phyloP scores from a whole-genome alignment of 2,329 filamentous ascomycete genomes.

The Ceratocystis destructans region DNA sequence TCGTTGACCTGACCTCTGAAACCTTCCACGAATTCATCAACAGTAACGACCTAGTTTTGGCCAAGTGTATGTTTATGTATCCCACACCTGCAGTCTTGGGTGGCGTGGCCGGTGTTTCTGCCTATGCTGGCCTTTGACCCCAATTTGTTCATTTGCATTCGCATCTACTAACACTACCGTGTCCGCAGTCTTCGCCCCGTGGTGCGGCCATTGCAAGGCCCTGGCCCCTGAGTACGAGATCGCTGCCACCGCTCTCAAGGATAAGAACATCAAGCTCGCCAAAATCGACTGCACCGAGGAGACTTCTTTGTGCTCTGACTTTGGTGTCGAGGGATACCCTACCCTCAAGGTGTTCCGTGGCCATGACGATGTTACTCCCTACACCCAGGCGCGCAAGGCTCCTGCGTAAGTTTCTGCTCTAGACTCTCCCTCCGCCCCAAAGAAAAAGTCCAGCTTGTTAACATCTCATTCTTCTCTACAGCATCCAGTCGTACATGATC shows the following conservation, averaged over 20 bases:
- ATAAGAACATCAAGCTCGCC: slow-evolving; percentile 71
- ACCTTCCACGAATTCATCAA: slow-evolving; percentile 79
- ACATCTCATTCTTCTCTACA: slow-evolving; percentile 22
- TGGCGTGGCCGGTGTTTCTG: too few species aligned
- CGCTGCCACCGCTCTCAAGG: slow-evolving; percentile 69
- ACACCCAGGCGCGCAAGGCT: slow-evolving; percentile 81
- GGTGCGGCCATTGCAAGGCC: slow-evolving; percentile 98
- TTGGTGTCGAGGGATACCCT: slow-evolving; percentile 92
- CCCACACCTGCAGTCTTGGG: too few species aligned
- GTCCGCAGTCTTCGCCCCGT: slow-evolving; percentile 70
- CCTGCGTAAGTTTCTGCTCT: slow-evolving; percentile 42
- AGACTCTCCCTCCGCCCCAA: too few species aligned
- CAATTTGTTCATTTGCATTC: too few species aligned
- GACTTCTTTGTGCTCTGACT: slow-evolving; percentile 75
- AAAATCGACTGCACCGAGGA: slow-evolving; percentile 96
- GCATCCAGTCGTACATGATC: slow-evolving; percentile 78
- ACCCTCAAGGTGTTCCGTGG: slow-evolving; percentile 99
- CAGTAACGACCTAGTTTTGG: slow-evolving; percentile 75
- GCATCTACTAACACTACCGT: not conserved
- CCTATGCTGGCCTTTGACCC: too few species aligned
- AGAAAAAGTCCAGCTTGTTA: slow-evolving; percentile 6
- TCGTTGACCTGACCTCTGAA: slow-evolving; percentile 70
- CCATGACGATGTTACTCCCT: slow-evolving; percentile 63
- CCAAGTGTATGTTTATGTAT: slow-evolving; percentile 58
- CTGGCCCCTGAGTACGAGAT: slow-evolving; percentile 86